Conservation (phyloP, 331 rosid genomes). For the Prunus yedoensis region DNA sequence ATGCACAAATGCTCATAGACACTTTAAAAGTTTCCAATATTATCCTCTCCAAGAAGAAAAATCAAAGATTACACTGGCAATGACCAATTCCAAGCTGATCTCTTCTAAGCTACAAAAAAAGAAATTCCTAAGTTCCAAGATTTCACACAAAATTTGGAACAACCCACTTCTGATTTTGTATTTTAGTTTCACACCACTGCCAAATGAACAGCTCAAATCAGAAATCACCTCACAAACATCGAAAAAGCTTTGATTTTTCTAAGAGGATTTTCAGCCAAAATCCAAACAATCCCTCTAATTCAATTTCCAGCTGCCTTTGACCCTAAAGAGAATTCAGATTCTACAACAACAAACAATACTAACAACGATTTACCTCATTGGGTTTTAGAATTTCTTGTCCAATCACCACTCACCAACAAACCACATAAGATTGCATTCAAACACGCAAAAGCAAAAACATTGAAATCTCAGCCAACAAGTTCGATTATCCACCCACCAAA, state of each 20-base stretch:
- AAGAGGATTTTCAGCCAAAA: conserved; percentile 21
- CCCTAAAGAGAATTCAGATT: neutral
- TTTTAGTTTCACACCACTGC: conserved; percentile 10
- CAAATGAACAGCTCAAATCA: conserved; percentile 13
- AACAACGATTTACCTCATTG: conserved; percentile 14
- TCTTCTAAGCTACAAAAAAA: neutral
- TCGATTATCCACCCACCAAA: conserved; percentile 32
- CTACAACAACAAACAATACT: conserved; percentile 21
- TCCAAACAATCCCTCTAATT: conserved; percentile 22
- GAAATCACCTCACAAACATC: neutral
- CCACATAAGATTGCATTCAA: neutral
- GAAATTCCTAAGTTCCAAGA: neutral
- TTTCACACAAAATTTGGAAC: neutral
- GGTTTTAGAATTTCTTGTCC: neutral
- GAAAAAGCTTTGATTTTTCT: neutral
- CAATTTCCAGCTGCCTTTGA: conserved; percentile 7
- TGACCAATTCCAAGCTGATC: neutral
- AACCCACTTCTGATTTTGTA: conserved; percentile 9
- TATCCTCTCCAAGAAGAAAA: neutral
- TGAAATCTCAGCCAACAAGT: neutral
- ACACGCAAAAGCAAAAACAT: conserved; percentile 3
- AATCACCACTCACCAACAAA: conserved; percentile 6
- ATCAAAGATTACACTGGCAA: neutral
- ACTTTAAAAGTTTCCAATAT: neutral
- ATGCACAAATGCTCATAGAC: conserved; percentile 14